These are phyloP conservation scores for Eucalyptus fibrosa DNA, from an alignment of 345 rosid species.

Conservation along the genomic window DNA sequence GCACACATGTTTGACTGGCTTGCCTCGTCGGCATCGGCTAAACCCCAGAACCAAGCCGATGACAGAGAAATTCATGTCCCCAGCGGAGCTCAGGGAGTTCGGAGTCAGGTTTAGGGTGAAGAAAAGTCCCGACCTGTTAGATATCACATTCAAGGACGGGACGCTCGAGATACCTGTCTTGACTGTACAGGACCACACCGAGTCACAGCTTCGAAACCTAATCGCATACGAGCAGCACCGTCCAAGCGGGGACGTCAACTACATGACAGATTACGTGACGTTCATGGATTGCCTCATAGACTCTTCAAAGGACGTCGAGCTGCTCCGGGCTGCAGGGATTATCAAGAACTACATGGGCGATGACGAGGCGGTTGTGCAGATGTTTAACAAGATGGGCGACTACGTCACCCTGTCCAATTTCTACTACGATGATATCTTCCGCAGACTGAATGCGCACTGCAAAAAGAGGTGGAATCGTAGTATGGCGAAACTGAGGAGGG, in stretches of 20 bases:
- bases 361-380: not conserved
- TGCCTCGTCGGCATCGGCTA: not conserved
- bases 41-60: not conserved
- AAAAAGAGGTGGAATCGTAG: not conserved
- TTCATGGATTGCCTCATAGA: not conserved
- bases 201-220: not conserved
- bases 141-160: not conserved
- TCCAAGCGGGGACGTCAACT: not conserved
- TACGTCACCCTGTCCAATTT: not conserved
- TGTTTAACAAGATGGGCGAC: not conserved
- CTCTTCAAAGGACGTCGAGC: not conserved
- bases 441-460: not conserved
- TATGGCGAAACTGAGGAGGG: not conserved
- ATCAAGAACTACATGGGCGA: not conserved
- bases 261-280: not conserved
- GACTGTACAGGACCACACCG: not conserved
- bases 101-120: not conserved
- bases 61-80: not conserved
- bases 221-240: not conserved
- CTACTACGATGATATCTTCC: not conserved
- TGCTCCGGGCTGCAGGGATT: not conserved
- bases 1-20: not conserved
- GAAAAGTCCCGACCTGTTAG: not conserved
- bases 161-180: not conserved
- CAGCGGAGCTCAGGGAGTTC: not conserved